phyloP scores from a whole-genome alignment of 1,284 basidiomycete genomes.

The Laetiporus sulphureus region DNA sequence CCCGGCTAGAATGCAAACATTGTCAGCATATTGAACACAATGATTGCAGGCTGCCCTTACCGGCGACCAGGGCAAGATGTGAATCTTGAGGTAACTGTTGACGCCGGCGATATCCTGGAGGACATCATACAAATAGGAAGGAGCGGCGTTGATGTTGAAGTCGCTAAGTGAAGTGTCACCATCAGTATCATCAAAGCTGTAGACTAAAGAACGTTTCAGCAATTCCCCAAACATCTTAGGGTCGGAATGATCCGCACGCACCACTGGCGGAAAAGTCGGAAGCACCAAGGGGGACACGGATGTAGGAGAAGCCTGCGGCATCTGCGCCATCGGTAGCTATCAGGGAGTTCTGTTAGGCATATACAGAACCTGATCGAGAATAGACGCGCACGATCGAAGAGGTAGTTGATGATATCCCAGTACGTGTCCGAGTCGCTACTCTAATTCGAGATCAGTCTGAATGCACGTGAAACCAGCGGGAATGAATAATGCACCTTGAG shows the following conservation, averaged over 20 bases:
- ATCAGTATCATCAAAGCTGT: slow-evolving; percentile 39
- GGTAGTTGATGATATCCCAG: slow-evolving; percentile 36
- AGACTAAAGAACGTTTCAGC: no score
- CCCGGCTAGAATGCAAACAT: no score
- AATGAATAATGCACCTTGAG: slow-evolving; percentile 33
- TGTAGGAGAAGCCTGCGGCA: slow-evolving; percentile 41
- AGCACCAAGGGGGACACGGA: slow-evolving; percentile 48
- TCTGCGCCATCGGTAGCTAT: slow-evolving; percentile 38
- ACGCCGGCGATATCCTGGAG: slow-evolving; percentile 40
- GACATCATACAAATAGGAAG: slow-evolving; percentile 38
- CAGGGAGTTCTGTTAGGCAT: background rate
- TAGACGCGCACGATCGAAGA: slow-evolving; percentile 36
- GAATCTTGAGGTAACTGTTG: slow-evolving; percentile 35
- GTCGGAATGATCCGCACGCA: no score
- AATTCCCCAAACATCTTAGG: no score
- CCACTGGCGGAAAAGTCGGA: slow-evolving; percentile 35
- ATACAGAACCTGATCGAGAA: background rate
- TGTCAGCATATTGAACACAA: no score
- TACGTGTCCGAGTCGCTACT: slow-evolving; percentile 35
- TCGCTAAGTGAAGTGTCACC: slow-evolving; percentile 35
- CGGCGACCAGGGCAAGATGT: slow-evolving; percentile 45
- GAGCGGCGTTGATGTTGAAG: slow-evolving; percentile 39
- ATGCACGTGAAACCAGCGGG: background rate
- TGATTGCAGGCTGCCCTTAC: slow-evolving; percentile 29
- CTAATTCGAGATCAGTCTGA: slow-evolving; percentile 21